Conservation (phyloP, 768 basidiomycete species). For the Lactarius evosmus region DNA sequence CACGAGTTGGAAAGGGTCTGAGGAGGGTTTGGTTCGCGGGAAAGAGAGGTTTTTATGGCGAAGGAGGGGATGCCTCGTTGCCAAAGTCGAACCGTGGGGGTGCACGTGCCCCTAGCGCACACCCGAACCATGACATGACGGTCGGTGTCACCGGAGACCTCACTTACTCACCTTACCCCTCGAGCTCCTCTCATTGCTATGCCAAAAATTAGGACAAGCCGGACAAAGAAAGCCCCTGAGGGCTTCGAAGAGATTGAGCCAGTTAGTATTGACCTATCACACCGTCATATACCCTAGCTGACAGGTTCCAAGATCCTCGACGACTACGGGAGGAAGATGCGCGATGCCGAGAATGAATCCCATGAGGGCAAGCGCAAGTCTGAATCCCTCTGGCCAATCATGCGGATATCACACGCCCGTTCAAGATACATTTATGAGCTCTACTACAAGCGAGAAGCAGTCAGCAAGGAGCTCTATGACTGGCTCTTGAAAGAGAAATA, state of each 20-base stretch:
- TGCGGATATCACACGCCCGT: conserved; percentile 95
- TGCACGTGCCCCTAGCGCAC: conserved; percentile 13
- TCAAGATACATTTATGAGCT: conserved; percentile 97
- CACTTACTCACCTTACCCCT: background rate
- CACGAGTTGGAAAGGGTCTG: conserved; percentile 17
- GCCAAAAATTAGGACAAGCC: conserved; percentile 91
- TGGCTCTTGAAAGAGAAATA: conserved; percentile 98
- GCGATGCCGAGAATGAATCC: conserved; percentile 97
- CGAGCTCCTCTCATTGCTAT: conserved; percentile 41
- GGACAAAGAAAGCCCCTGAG: conserved; percentile 93
- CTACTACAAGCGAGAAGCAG: conserved; percentile 97
- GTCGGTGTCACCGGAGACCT: background rate
- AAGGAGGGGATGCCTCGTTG: conserved; percentile 21
- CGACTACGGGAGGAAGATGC: conserved; percentile 98
- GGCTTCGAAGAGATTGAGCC: conserved; percentile 92
- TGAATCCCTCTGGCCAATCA: conserved; percentile 94
- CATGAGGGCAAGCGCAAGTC: conserved; percentile 98
- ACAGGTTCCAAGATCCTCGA: conserved; percentile 70
- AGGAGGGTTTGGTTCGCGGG: conserved; percentile 9
- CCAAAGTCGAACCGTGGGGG: conserved; percentile 14
- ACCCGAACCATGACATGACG: background rate
- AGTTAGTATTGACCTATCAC: conserved; percentile 40
- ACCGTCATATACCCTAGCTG: background rate
- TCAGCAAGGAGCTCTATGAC: conserved; percentile 90
- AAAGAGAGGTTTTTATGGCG: conserved; percentile 18